Evolutionary conservation across 257 asterid genomes (phyloP).

Genomic region (Ligustrum vulgare): DNA sequence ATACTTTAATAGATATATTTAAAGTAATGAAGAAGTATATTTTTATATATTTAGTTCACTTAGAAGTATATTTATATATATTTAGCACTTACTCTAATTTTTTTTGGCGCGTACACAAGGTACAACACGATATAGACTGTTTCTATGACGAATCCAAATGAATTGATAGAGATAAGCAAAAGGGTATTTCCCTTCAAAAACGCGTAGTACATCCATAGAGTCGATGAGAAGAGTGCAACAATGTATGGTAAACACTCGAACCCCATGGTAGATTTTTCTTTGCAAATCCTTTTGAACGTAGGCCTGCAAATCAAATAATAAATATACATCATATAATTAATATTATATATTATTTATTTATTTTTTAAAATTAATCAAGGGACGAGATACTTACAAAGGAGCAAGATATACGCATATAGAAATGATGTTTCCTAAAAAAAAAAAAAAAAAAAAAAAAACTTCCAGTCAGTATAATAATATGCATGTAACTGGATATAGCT

Average conservation of each 20-base stretch:
- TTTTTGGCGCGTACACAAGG: conserved; percentile 55
- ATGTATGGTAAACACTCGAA: conserved; percentile 66
- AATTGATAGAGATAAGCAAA: conserved; percentile 66
- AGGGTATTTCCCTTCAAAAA: conserved; percentile 43
- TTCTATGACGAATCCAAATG: conserved; percentile 63
- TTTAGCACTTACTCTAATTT: neutral
- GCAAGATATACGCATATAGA: neutral
- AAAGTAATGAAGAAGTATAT: neutral
- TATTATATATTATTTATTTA: neutral
- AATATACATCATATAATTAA: neutral
- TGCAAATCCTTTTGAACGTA: conserved; percentile 52
- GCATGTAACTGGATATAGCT: neutral
- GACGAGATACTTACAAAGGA: neutral
- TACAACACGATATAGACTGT: conserved; percentile 50
- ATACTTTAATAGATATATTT: neutral
- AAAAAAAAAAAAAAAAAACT: neutral
- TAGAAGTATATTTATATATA: too few species aligned
- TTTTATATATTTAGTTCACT: too few species aligned
- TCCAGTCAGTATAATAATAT: neutral
- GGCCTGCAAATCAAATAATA: conserved; percentile 44
- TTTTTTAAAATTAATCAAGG: neutral
- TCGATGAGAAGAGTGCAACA: conserved; percentile 67
- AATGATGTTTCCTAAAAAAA: neutral
- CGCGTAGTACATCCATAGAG: conserved; percentile 81
- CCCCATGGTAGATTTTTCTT: conserved; percentile 71